Evolutionary conservation across 495 filamentous ascomycete genomes (phyloP), one percentile per base, ranked within the genome.

Genomic region (Podospora bellae-mahoneyi): DNA sequence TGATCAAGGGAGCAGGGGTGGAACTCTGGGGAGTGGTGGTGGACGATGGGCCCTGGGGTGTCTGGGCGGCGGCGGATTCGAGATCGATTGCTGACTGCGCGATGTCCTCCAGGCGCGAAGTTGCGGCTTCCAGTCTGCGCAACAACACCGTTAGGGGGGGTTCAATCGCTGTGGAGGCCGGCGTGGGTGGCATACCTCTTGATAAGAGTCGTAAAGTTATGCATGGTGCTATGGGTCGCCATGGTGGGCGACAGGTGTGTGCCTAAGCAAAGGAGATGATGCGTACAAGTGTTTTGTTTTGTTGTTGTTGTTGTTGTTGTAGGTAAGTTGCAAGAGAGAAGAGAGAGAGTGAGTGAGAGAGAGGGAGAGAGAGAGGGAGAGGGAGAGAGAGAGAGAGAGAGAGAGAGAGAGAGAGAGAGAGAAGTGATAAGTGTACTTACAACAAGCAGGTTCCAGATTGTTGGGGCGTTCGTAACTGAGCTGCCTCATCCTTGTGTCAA

Each of bases 201-300:
- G 84, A 99, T 97, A 72, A 99, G 86, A 64, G 95, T 98, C 57
- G 92, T 95, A 68, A 99, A 81, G 77, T 97, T 97, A 84, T 98
- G 89, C 91, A 98, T 97, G 9, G 61, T 48, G 74, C 92, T 90
- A 65, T 82, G 84, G 34, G 83, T 78, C 62, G 85, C 80, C 79
- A 87, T 85, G 66, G 64, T 79, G 80, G 69, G 39, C 39, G 13
- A 48, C 39, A 13, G 39, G 7, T 10, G 39, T 48, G 39, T 48
- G 9, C 39, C 39, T 16, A 16, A 48, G 15, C 7, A 48, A 48
- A 48, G 7, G 39, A 48, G 39, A 48, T 48, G 39, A 48, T 48
- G 39, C 6, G 39, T 48, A 48, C 9, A 13, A 48, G 13, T 48
- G 39, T 48, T 48, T 48, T 48, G 39, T 48, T 23, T 7, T 48